Evolutionary conservation across 805 yeast genomes (phyloP), one percentile per base, ranked within the genome.

Genomic region (Candida bentonensis): DNA sequence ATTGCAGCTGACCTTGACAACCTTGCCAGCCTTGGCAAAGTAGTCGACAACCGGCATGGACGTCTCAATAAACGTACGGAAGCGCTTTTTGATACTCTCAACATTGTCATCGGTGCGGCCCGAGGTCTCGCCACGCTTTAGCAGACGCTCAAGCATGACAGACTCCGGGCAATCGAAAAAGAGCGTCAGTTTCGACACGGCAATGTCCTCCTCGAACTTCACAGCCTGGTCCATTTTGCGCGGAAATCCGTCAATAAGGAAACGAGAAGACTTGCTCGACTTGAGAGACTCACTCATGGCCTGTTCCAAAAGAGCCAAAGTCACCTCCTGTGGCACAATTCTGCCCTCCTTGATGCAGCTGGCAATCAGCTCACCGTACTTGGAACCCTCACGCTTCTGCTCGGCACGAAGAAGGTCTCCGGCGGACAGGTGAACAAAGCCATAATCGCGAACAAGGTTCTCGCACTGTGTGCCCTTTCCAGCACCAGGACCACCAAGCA

Each of bases 381-480:
- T 66, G 28, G 95, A 84, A 7, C 85, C 94, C 39, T 73, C 69
- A 53, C 96, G 79, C 23, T 68, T 65, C 63, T 92, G 96, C 63
- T 89, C 98, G 7, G 87, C 95, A 56, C 98, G 76, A 53, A 89
- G 70, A 53, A 92, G 73, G 61, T 89, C 98, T 41, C 98, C 98
- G n/a, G 98, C 98, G 30, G 94, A 79, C 39, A 89, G 67, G 60
- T 89, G 98, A 25, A 82, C 79, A 62, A 88, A 92, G 15, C 79
- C 78, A 59, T 75, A 82, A 54, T 87, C 84, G 20, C 72, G 64
- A 39, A 89, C 96, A 46, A 89, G 70, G 57, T 77, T 83, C 25
- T 79, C 81, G 68, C 96, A 85, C 64, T 89, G 98, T 1, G 98
- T 89, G 46, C 98, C 97, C 60, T 92, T 92, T 39, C 98, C 97